A percentile compares a stretch with the other conserved stretches of the same genome.
Conservation (phyloP, 495 filamentous ascomycete genomes). For the Penicillium robsamsonii region DNA sequence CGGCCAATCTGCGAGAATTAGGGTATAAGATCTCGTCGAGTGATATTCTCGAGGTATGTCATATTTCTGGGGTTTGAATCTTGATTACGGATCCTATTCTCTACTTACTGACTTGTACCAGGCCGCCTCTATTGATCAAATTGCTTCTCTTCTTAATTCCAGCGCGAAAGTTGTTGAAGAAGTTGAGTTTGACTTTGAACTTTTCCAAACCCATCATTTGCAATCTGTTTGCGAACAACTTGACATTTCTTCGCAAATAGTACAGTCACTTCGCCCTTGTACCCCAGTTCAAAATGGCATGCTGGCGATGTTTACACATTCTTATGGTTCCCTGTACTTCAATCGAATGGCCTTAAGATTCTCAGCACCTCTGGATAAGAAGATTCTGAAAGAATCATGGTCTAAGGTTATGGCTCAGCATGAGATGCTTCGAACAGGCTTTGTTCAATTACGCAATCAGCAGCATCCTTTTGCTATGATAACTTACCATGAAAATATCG, state of each 20-base stretch:
- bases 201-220: slow-evolving; percentile 53
- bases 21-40: slow-evolving; percentile 58
- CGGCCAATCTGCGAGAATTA: slow-evolving; percentile 58
- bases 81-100: slow-evolving; percentile 36
- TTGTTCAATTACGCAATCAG: slow-evolving; percentile 49
- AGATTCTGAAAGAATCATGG: slow-evolving; percentile 59
- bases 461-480: slow-evolving; percentile 65
- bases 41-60: slow-evolving; percentile 62
- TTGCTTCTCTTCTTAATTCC: slow-evolving; percentile 25
- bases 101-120: slow-evolving; percentile 55
- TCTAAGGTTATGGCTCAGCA: slow-evolving; percentile 46
- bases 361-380: slow-evolving; percentile 44
- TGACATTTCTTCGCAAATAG: slow-evolving; percentile 14
- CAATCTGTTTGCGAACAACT: slow-evolving; percentile 45
- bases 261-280: slow-evolving; percentile 39
- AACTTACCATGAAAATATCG: slow-evolving; percentile 40
- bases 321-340: slow-evolving; percentile 67
- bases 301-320: slow-evolving; percentile 69
- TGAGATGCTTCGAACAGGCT: slow-evolving; percentile 74
- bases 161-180: slow-evolving; percentile 13
- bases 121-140: slow-evolving; percentile 31
- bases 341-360: slow-evolving; percentile 71
- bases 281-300: slow-evolving; percentile 80
- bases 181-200: slow-evolving; percentile 22
- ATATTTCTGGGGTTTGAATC: background rate